Conservation (phyloP, 306 rosid genomes). For the Albizia julibrissin region DNA sequence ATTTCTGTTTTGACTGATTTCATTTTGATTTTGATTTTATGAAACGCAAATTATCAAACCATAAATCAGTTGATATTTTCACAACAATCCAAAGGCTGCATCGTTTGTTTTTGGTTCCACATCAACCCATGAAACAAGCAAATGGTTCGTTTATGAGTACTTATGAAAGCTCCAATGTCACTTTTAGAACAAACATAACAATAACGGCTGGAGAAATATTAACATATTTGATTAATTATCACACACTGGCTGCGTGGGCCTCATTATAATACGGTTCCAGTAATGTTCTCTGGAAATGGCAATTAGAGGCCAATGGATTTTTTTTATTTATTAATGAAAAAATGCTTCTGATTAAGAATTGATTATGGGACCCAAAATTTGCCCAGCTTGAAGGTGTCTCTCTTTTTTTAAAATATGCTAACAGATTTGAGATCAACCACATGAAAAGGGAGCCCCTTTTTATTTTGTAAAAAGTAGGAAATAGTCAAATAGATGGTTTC, state of each 20-base stretch:
- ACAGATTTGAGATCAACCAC: not conserved
- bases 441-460: too few relatives aligned
- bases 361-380: too few relatives aligned
- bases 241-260: not conserved
- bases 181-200: not conserved
- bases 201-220: not conserved
- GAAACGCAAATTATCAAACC: not conserved
- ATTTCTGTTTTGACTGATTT: not conserved
- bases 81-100: not conserved
- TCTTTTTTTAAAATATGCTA: too few relatives aligned
- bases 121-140: not conserved
- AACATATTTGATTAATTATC: not conserved
- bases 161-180: not conserved
- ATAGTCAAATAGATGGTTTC: too few relatives aligned
- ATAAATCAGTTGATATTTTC: not conserved
- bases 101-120: not conserved
- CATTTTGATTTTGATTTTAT: not conserved
- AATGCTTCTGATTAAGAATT: not conserved
- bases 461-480: too few relatives aligned
- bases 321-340: not conserved
- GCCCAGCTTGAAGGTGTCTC: too few relatives aligned
- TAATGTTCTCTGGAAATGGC: not conserved
- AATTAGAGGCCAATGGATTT: not conserved
- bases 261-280: not conserved
- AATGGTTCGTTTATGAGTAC: not conserved